Evolutionary conservation across 164 flowering plant genomes (phyloP).

Genomic region (Vitis rupestris): DNA sequence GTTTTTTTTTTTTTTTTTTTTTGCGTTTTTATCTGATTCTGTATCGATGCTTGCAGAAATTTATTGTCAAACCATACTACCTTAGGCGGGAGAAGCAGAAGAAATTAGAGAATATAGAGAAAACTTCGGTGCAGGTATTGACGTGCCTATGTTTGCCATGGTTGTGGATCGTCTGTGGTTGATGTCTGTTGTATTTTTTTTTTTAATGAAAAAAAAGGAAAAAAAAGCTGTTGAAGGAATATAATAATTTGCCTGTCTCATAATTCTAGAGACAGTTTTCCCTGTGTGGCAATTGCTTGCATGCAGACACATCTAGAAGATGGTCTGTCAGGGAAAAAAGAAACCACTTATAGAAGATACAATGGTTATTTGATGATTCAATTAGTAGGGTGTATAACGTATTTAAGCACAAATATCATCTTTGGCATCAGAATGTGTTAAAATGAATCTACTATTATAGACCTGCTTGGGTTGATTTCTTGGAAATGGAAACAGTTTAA

Average conservation of each 20-base stretch:
- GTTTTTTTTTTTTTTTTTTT: neutral
- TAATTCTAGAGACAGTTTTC: neutral
- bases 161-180: neutral
- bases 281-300: neutral
- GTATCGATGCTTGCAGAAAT: slow-evolving; percentile 48
- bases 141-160: neutral
- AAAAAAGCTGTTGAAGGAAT: neutral
- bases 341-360: no score
- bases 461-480: no score
- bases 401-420: no score
- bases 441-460: no score
- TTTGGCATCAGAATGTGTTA: no score
- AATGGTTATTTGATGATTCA: no score
- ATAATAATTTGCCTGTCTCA: neutral
- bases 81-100: slow-evolving; percentile 67
- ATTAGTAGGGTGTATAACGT: no score
- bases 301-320: neutral
- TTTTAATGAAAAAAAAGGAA: neutral
- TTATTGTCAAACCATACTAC: slow-evolving; percentile 70
- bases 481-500: no score
- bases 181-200: neutral
- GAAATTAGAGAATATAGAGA: slow-evolving; percentile 57
- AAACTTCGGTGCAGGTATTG: slow-evolving; percentile 72
- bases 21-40: neutral
- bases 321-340: no score